Conservation (phyloP, 2,329 filamentous ascomycete species). For the Fusarium kyushuense region DNA sequence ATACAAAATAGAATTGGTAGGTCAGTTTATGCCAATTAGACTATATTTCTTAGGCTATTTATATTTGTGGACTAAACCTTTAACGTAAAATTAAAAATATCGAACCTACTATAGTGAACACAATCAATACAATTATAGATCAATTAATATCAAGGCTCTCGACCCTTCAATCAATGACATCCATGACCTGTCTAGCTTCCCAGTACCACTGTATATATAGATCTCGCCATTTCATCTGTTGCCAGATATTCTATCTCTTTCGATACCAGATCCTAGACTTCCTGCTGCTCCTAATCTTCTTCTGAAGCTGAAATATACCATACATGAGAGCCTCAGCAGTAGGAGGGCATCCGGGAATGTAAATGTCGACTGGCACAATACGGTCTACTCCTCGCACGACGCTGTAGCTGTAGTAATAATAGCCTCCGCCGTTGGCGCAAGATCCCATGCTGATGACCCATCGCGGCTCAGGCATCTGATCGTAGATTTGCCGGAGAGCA, state of each 20-base stretch:
- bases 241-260: constrained; percentile 51
- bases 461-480: constrained; percentile 75
- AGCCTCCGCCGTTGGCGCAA: constrained; percentile 78
- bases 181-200: too few relatives aligned
- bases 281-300: constrained; percentile 71
- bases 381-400: constrained; percentile 74
- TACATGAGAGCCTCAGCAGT: constrained; percentile 63
- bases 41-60: too few relatives aligned
- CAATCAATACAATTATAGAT: too few relatives aligned
- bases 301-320: constrained; percentile 75
- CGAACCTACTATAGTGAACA: too few relatives aligned
- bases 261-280: constrained; percentile 64
- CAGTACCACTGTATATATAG: too few relatives aligned
- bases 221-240: too few relatives aligned
- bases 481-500: constrained; percentile 72
- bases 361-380: constrained; percentile 75
- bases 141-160: too few relatives aligned
- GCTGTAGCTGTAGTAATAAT: constrained; percentile 79
- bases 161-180: too few relatives aligned
- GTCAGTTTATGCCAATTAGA: too few relatives aligned
- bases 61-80: too few relatives aligned
- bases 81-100: too few relatives aligned
- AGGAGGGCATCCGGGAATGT: constrained; percentile 72
- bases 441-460: constrained; percentile 77
- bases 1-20: too few relatives aligned